A percentile compares a stretch with the other conserved stretches of the same genome.
These are phyloP conservation scores for Penicillium expansum DNA, from an alignment of 2,329 filamentous ascomycete species.

Conservation along the genomic window DNA sequence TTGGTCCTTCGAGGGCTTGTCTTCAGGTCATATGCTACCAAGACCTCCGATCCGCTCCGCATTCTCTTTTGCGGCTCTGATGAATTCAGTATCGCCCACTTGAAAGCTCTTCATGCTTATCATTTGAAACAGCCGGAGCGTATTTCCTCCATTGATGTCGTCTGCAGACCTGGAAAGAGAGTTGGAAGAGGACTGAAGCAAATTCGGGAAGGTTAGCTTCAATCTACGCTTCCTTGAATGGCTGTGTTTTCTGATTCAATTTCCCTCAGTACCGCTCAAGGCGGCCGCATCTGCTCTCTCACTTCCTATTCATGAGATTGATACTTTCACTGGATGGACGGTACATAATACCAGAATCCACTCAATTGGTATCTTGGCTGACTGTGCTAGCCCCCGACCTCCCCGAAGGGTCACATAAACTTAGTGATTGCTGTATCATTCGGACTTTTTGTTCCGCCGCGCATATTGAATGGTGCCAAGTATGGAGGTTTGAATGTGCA, in stretches of 20 bases:
- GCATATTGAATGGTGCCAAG: slow-evolving; percentile 65
- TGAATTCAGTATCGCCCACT: slow-evolving; percentile 76
- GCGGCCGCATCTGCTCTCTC: slow-evolving; percentile 60
- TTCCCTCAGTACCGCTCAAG: slow-evolving; percentile 67
- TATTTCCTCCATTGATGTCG: slow-evolving; percentile 78
- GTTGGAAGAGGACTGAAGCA: slow-evolving; percentile 70
- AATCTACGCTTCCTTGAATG: neutral
- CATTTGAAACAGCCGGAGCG: slow-evolving; percentile 51
- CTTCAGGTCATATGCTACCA: slow-evolving; percentile 31
- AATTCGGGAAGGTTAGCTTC: slow-evolving; percentile 62
- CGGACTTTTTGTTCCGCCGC: slow-evolving; percentile 78
- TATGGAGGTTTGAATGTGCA: slow-evolving; percentile 94
- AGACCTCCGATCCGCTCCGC: slow-evolving; percentile 58
- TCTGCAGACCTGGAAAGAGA: slow-evolving; percentile 76
- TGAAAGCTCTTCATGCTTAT: slow-evolving; percentile 66
- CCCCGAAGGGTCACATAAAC: slow-evolving; percentile 56
- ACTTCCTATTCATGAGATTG: slow-evolving; percentile 68
- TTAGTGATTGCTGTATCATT: slow-evolving; percentile 92
- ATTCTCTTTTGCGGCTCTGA: slow-evolving; percentile 96
- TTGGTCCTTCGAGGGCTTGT: slow-evolving; percentile 8
- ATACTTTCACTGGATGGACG: slow-evolving; percentile 80
- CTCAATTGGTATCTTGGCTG: slow-evolving; percentile 14
- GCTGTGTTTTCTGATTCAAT: slow-evolving; percentile 7
- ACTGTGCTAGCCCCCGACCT: slow-evolving; percentile 52
- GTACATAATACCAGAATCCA: slow-evolving; percentile 45